phyloP scores from a whole-genome alignment of 208 protist species.

The Trypanosoma vivax region DNA sequence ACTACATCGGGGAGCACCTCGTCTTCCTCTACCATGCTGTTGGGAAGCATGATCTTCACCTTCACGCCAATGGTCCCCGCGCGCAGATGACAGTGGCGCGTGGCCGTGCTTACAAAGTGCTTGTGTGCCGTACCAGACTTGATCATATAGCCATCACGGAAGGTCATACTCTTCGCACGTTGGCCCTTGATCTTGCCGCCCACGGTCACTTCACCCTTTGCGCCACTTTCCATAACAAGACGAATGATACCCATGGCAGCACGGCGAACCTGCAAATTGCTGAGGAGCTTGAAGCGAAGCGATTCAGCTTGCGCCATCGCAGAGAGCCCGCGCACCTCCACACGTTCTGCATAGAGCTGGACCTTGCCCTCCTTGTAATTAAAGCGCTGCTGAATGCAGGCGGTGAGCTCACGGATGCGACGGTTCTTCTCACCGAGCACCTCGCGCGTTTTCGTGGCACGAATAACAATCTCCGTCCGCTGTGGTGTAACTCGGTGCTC shows the following conservation, averaged over 20 bases:
- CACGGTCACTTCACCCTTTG: slow-evolving; percentile 99
- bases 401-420: slow-evolving; percentile 97
- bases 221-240: slow-evolving; percentile 98
- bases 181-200: slow-evolving; percentile 99
- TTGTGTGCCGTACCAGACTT: slow-evolving; percentile 93
- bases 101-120: slow-evolving; percentile 94
- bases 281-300: slow-evolving; percentile 97
- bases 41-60: slow-evolving; percentile 99
- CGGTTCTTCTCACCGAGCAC: slow-evolving; percentile 97
- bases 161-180: slow-evolving; percentile 99
- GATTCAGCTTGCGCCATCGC: slow-evolving; percentile 98
- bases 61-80: slow-evolving; percentile 98
- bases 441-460: slow-evolving; percentile 94
- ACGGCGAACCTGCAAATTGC: slow-evolving; percentile 96
- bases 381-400: slow-evolving; percentile 98
- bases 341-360: slow-evolving; percentile 96
- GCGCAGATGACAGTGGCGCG: slow-evolving; percentile 96
- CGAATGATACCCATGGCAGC: slow-evolving; percentile 98
- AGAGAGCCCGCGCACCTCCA: slow-evolving; percentile 96
- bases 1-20: slow-evolving; percentile 75
- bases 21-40: slow-evolving; percentile 30
- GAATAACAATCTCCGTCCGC: slow-evolving; percentile 99
- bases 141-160: slow-evolving; percentile 99
- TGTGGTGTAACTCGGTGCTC: slow-evolving; percentile 94
- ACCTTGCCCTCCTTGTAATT: slow-evolving; percentile 93